Percentiles rank a stretch among this genome's conserved stretches.
These are phyloP conservation scores for Oryza rufipogon DNA, from an alignment of 176 grass and related monocot genomes.

Conservation along the genomic window DNA sequence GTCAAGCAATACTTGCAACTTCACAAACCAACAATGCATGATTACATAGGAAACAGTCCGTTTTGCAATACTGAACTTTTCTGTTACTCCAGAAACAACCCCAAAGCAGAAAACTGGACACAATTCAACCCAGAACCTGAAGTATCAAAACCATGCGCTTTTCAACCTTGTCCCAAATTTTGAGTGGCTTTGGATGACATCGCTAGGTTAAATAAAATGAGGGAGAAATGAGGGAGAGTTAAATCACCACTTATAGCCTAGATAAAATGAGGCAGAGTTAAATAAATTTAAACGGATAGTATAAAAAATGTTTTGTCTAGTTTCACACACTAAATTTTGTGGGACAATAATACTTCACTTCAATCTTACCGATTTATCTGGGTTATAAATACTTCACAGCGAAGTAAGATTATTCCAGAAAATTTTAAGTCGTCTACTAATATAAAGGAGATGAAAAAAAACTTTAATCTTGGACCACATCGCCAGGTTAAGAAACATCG, in stretches of 20 bases:
- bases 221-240: too few relatives aligned
- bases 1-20: slow-evolving; percentile 15
- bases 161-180: neutral
- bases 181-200: neutral
- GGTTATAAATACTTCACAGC: neutral
- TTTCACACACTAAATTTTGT: neutral
- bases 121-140: neutral
- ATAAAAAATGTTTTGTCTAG: neutral
- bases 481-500: neutral
- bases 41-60: neutral
- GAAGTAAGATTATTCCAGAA: neutral
- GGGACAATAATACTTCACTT: neutral
- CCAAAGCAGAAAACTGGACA: neutral
- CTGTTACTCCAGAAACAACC: too few relatives aligned
- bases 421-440: neutral
- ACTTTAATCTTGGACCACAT: neutral
- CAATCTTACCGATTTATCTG: neutral
- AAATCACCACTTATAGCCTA: too few relatives aligned
- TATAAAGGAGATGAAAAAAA: neutral
- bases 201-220: too few relatives aligned
- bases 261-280: too few relatives aligned
- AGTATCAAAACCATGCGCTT: neutral
- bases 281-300: neutral
- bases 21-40: slow-evolving; percentile 34
- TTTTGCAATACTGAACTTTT: neutral